phyloP scores from a whole-genome alignment of 73 alveolate genomes.

The Breviolum minutum region DNA sequence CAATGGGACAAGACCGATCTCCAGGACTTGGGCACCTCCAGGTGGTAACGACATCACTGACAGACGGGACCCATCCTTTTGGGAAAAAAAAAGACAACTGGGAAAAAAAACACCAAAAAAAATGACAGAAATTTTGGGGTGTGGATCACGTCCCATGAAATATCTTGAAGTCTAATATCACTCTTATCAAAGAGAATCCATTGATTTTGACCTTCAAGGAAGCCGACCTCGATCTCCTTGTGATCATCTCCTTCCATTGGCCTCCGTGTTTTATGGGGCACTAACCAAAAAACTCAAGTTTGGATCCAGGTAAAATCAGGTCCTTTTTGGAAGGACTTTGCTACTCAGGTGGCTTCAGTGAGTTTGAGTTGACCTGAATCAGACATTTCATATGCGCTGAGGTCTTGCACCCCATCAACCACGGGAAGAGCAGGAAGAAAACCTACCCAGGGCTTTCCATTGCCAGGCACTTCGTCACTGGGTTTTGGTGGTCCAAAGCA shows the following conservation, averaged over 20 bases:
- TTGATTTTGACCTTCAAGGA: not conserved
- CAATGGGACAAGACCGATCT: conserved; percentile 36
- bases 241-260: conserved; percentile 94
- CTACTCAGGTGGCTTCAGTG: too few relatives aligned
- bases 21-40: conserved; percentile 77
- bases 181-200: not conserved
- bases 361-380: too few relatives aligned
- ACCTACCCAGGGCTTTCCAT: not conserved
- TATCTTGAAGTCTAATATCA: too few relatives aligned
- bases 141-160: too few relatives aligned
- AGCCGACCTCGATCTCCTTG: conserved; percentile 63
- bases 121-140: not conserved
- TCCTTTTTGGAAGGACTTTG: too few relatives aligned
- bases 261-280: not conserved
- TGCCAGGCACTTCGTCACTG: too few relatives aligned
- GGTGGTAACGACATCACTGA: not conserved
- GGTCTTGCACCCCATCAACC: conserved; percentile 84
- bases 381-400: not conserved
- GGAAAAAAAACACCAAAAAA: not conserved
- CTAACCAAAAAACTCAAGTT: not conserved
- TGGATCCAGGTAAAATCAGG: not conserved
- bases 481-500: too few relatives aligned
- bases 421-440: conserved; percentile 85
- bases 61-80: not conserved
- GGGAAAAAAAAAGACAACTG: not conserved